A percentile compares a stretch with the other conserved stretches of the same genome.
Evolutionary conservation across 352 stramenopile genomes (phyloP).

Genomic region (Phytophthora meadii): DNA sequence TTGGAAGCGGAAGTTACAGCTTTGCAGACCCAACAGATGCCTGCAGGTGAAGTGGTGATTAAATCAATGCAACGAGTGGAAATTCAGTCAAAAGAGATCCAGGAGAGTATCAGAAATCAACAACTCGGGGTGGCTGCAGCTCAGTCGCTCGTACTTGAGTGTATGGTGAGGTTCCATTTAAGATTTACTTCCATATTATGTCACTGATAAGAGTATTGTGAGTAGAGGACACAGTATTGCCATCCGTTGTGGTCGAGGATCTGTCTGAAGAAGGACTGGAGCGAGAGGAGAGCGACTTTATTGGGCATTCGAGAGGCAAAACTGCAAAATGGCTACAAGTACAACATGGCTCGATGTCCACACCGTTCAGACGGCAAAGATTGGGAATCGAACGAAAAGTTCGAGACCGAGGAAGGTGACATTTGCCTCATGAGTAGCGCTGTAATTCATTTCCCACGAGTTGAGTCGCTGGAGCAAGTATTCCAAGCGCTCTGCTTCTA

Average conservation of each 20-base stretch:
- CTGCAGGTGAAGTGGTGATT: not conserved
- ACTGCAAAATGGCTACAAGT: constrained; percentile 28
- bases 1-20: constrained; percentile 15
- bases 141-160: constrained; percentile 34
- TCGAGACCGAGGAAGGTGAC: constrained; percentile 36
- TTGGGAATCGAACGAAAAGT: constrained; percentile 27
- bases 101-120: constrained; percentile 5
- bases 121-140: constrained; percentile 30
- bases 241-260: constrained; percentile 39
- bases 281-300: constrained; percentile 24
- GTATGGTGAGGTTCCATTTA: constrained; percentile 6
- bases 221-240: constrained; percentile 23
- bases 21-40: constrained; percentile 8
- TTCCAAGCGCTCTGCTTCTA: constrained; percentile 46
- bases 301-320: constrained; percentile 23
- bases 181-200: too few species aligned
- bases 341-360: constrained; percentile 18
- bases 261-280: constrained; percentile 24
- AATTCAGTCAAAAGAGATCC: constrained; percentile 12
- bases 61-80: not conserved
- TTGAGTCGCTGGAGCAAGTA: constrained; percentile 41
- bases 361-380: constrained; percentile 7
- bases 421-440: constrained; percentile 31
- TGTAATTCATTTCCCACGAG: constrained; percentile 35
- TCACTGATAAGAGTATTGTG: too few species aligned